These are phyloP conservation scores for Trichoderma brevicompactum DNA, from an alignment of 2,329 filamentous ascomycete species.

Conservation along the genomic window DNA sequence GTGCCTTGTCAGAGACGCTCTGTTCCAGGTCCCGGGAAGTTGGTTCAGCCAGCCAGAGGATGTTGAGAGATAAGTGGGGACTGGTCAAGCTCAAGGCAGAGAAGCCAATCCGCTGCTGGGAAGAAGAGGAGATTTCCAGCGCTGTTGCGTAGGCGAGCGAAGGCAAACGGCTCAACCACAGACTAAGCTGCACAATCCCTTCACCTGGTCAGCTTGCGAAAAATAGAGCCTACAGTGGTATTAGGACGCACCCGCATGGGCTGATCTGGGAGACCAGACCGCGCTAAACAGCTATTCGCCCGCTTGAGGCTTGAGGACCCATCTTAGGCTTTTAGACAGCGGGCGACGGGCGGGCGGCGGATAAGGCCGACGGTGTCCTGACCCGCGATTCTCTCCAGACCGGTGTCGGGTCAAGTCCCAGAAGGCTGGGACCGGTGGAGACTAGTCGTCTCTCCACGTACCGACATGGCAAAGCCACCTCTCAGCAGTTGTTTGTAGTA, in stretches of 20 bases:
- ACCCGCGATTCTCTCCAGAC: not conserved
- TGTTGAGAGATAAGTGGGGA: slow-evolving; percentile 11
- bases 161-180: no score
- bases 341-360: slow-evolving; percentile 6
- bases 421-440: slow-evolving; percentile 18
- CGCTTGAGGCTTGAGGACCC: not conserved
- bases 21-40: slow-evolving; percentile 31
- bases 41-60: slow-evolving; percentile 29
- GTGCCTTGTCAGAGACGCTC: not conserved
- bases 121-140: not conserved
- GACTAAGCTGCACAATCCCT: not conserved
- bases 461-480: not conserved
- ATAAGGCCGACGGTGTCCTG: slow-evolving; percentile 15
- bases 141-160: no score
- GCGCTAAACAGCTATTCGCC: not conserved
- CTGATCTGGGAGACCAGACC: not conserved
- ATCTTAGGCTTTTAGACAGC: not conserved
- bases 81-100: not conserved
- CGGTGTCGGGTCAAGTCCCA: slow-evolving; percentile 14
- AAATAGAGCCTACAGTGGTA: not conserved
- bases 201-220: not conserved
- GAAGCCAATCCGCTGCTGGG: not conserved
- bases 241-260: not conserved
- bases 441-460: slow-evolving; percentile 1
- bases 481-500: not conserved